Conservation (phyloP, 2,329 filamentous ascomycete species). For the Dendrostoma leiphaemia region DNA sequence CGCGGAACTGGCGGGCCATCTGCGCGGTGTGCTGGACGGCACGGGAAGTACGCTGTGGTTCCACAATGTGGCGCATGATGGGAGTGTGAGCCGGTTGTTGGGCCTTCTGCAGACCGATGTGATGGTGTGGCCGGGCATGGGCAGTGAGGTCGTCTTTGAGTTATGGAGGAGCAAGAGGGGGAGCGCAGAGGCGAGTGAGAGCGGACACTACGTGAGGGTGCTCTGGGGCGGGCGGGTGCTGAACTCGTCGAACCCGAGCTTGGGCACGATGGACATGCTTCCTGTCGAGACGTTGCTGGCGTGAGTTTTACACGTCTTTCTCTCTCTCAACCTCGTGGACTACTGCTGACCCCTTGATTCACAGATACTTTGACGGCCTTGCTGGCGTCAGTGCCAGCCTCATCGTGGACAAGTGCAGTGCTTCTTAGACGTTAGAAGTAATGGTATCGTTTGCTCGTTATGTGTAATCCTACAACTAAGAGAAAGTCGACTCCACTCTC, state of each 20-base stretch:
- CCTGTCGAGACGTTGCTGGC: slow-evolving; percentile 59
- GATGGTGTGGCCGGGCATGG: slow-evolving; percentile 88
- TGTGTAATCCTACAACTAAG: not conserved
- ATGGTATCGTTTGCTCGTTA: not conserved
- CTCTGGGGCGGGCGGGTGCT: slow-evolving; percentile 67
- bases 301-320: not conserved
- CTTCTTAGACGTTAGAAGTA: not conserved
- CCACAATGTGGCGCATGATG: slow-evolving; percentile 82
- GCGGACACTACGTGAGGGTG: slow-evolving; percentile 57
- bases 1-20: slow-evolving; percentile 66
- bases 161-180: slow-evolving; percentile 50
- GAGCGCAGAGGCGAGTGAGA: slow-evolving; percentile 13
- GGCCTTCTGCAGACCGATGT: slow-evolving; percentile 68
- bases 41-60: slow-evolving; percentile 49
- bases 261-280: slow-evolving; percentile 68
- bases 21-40: slow-evolving; percentile 52
- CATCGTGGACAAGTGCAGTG: slow-evolving; percentile 27
- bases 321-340: too few species aligned
- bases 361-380: slow-evolving; percentile 64
- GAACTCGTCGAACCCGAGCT: slow-evolving; percentile 61
- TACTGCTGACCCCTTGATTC: not conserved
- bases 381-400: slow-evolving; percentile 52
- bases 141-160: slow-evolving; percentile 75
- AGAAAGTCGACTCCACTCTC: not conserved
- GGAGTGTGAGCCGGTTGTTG: slow-evolving; percentile 65